These are phyloP conservation scores for Metschnikowia sp. DNA, from an alignment of 805 yeast species.

Conservation along the genomic window DNA sequence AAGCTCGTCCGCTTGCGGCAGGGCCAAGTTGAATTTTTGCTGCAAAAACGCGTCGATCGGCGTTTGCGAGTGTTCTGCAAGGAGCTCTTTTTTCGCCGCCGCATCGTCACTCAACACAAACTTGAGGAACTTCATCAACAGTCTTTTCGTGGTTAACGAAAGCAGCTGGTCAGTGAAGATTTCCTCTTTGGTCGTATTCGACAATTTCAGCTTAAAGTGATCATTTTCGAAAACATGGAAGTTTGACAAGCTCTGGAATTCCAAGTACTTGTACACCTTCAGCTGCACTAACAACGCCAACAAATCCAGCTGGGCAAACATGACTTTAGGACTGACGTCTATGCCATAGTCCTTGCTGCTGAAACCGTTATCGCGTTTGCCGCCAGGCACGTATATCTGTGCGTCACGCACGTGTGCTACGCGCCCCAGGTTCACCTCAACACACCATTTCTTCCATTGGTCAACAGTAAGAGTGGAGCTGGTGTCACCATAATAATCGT, in stretches of 20 bases:
- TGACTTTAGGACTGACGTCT: conserved; percentile 80
- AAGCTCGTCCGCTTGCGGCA: conserved; percentile 76
- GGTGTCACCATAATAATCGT: conserved; percentile 84
- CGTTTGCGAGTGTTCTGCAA: conserved; percentile 53
- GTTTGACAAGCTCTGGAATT: conserved; percentile 81
- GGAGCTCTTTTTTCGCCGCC: conserved; percentile 52
- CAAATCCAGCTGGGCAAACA: conserved; percentile 89
- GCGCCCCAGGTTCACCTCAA: conserved; percentile 53
- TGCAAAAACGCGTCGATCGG: conserved; percentile 60
- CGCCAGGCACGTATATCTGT: conserved; percentile 69
- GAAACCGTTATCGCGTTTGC: conserved; percentile 46
- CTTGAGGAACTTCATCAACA: conserved; percentile 87
- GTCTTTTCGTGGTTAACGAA: conserved; percentile 71
- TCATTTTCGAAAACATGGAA: conserved; percentile 96
- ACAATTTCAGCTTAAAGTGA: conserved; percentile 72
- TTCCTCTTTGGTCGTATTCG: conserved; percentile 81
- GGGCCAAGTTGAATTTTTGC: conserved; percentile 65
- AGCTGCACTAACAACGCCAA: conserved; percentile 74
- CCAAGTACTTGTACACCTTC: conserved; percentile 86
- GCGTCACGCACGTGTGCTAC: conserved; percentile 61
- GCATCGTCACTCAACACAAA: conserved; percentile 60
- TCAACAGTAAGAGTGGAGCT: conserved; percentile 83
- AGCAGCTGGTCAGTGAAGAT: conserved; percentile 86
- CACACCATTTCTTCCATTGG: conserved; percentile 81
- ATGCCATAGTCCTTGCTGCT: conserved; percentile 76